Evolutionary conservation across 768 basidiomycete species (phyloP).

Genomic region (Mycena galopus): DNA sequence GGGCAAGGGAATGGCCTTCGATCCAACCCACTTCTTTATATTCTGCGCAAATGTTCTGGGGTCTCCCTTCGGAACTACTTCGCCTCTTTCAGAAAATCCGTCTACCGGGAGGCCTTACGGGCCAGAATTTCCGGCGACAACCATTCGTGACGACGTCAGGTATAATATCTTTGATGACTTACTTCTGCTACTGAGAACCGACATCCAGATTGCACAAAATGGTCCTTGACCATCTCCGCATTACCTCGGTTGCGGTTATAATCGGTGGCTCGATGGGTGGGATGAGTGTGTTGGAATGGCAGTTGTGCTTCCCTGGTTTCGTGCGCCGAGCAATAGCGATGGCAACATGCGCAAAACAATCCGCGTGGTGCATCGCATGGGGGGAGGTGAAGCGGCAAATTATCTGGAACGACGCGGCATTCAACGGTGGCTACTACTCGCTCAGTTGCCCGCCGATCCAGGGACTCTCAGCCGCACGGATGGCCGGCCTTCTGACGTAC

Average conservation of each 20-base stretch:
- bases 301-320: conserved; percentile 88
- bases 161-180: conserved; percentile 42
- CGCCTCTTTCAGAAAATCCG: conserved; percentile 86
- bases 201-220: conserved; percentile 85
- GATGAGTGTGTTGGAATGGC: conserved; percentile 97
- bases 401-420: conserved; percentile 94
- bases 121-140: conserved; percentile 93
- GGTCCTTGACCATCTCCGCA: conserved; percentile 86
- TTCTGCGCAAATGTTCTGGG: conserved; percentile 95
- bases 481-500: conserved; percentile 95
- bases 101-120: conserved; percentile 83
- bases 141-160: conserved; percentile 94
- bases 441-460: conserved; percentile 71
- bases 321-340: conserved; percentile 88
- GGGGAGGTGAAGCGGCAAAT: conserved; percentile 96
- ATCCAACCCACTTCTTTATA: conserved; percentile 88
- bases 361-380: conserved; percentile 99
- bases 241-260: conserved; percentile 85
- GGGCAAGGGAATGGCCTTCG: conserved; percentile 92
- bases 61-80: conserved; percentile 94
- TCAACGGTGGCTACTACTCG: conserved; percentile 87
- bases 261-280: conserved; percentile 99
- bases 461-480: conserved; percentile 93
- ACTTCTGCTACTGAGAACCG: neutral
- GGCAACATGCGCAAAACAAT: conserved; percentile 95